Base-by-base conservation (phyloP, 371 early-diverging fungal genomes). In the Nematocida displodere region DNA sequence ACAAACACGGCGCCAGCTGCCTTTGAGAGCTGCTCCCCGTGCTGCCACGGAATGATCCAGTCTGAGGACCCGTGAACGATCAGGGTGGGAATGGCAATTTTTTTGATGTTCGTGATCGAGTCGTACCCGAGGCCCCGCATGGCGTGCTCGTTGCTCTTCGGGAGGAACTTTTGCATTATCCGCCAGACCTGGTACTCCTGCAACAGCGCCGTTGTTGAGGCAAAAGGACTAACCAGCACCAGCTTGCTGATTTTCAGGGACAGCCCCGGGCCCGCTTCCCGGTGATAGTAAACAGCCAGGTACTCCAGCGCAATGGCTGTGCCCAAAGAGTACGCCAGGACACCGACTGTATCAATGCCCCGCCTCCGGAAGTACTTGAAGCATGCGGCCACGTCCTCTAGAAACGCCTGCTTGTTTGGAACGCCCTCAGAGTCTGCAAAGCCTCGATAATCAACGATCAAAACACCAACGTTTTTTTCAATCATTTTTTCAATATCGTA, bases 381-480 rank as follows among this genome's bases (percentile, higher is more conserved):
- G 36, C 54, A 54, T 53, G 77, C 78, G 28, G 42, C 26, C 2
- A 83, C 50, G 53, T 81, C 80, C 50, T 77, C 42, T 28, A 49
- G 61, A 42, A 79, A 75, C 5, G 55, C 78, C 24, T 54, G 44
- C 39, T 40, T 22, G 2, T 44, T 59, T 46, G 80, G 78, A 4
- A 42, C 22, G 0, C 80, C 81, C 34, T 71, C 59, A 54, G 78
- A 79, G 54, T 80, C 81, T 28, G 78, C 81, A 79, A 81, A 81
- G n/a, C 55, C 80, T 34, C 80, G 40, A 56, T 81, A 81, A 54
- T 81, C 83, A 0, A 76, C 37, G 5, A 82, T 64, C 2, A 82
- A 54, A 20, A 66, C 50, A 44, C 59, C 59, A 44, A 53, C 39
- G 36, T 67, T 50, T 28, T 40, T n/a, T 20, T 76, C 54, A 13